Percentiles rank a stretch among this genome's conserved stretches.
Evolutionary conservation across 305 asterid genomes (phyloP).

Genomic region (Fraxinus paxiana): DNA sequence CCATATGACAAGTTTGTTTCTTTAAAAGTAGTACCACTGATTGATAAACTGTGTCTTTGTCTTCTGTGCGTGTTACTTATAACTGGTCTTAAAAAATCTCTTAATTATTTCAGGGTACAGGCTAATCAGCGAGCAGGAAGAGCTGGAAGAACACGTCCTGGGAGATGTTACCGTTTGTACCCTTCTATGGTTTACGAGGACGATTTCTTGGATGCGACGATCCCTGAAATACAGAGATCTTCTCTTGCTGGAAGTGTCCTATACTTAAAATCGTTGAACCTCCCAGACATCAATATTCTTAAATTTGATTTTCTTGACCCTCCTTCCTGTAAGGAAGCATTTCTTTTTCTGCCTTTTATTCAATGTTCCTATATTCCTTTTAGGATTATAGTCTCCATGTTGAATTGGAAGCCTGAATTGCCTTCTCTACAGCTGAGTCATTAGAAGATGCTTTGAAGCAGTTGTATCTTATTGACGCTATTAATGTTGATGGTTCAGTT

Average conservation of each 20-base stretch:
- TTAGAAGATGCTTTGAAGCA: constrained; percentile 93
- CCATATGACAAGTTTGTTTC: background rate
- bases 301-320: constrained; percentile 90
- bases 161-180: constrained; percentile 85
- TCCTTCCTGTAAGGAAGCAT: constrained; percentile 64
- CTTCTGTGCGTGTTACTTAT: constrained; percentile 1
- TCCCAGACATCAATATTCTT: constrained; percentile 87
- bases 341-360: constrained; percentile 11
- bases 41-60: background rate
- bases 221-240: constrained; percentile 97
- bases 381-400: constrained; percentile 17
- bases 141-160: constrained; percentile 97
- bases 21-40: background rate
- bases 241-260: constrained; percentile 94
- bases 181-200: constrained; percentile 66
- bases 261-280: constrained; percentile 83
- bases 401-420: constrained; percentile 11
- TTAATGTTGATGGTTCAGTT: constrained; percentile 75
- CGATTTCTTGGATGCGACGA: constrained; percentile 78
- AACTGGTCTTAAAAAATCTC: constrained; percentile 18
- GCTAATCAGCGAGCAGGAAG: constrained; percentile 97
- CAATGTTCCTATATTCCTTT: constrained; percentile 12
- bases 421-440: constrained; percentile 64
- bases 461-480: constrained; percentile 81
- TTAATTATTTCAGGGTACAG: constrained; percentile 66